phyloP scores from a whole-genome alignment of 306 rosid genomes.

The Begonia loranthoides region DNA sequence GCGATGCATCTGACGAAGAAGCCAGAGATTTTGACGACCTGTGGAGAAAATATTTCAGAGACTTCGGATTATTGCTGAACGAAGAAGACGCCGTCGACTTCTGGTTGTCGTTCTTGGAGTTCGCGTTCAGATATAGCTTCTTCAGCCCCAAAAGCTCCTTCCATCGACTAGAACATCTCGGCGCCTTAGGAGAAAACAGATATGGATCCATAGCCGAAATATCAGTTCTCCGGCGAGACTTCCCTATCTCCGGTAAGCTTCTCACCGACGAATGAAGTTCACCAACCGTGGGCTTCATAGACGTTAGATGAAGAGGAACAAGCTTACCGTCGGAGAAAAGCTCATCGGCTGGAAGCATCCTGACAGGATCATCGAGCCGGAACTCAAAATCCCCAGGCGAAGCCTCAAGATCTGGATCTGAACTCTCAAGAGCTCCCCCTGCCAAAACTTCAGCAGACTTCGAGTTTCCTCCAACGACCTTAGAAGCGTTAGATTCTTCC shows the following conservation, averaged over 20 bases:
- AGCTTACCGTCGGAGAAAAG: conserved; percentile 86
- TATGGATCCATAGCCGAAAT: conserved; percentile 30
- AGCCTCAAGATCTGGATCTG: conserved; percentile 54
- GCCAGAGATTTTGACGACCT: conserved; percentile 32
- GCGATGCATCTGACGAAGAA: conserved; percentile 30
- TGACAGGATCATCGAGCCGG: conserved; percentile 58
- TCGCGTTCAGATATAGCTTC: conserved; percentile 41
- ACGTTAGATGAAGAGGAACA: conserved; percentile 47
- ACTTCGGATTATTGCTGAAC: conserved; percentile 15
- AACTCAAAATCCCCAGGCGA: conserved; percentile 61
- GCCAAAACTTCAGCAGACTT: background rate
- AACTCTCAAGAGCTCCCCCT: conserved; percentile 2
- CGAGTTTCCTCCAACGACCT: background rate
- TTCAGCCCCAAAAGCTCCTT: conserved; percentile 69
- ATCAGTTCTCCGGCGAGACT: conserved; percentile 21
- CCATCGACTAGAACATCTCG: conserved; percentile 96
- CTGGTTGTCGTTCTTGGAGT: conserved; percentile 21
- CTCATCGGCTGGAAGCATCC: conserved; percentile 92
- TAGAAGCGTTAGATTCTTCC: conserved; percentile 6
- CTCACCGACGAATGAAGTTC: conserved; percentile 8
- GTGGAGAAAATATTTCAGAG: conserved; percentile 55
- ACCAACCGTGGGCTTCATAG: conserved; percentile 18
- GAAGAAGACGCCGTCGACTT: conserved; percentile 27
- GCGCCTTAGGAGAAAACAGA: conserved; percentile 86
- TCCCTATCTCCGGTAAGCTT: conserved; percentile 18